phyloP scores from a whole-genome alignment of 108 stramenopile genomes.

The Pseudonitzschia multiseries region DNA sequence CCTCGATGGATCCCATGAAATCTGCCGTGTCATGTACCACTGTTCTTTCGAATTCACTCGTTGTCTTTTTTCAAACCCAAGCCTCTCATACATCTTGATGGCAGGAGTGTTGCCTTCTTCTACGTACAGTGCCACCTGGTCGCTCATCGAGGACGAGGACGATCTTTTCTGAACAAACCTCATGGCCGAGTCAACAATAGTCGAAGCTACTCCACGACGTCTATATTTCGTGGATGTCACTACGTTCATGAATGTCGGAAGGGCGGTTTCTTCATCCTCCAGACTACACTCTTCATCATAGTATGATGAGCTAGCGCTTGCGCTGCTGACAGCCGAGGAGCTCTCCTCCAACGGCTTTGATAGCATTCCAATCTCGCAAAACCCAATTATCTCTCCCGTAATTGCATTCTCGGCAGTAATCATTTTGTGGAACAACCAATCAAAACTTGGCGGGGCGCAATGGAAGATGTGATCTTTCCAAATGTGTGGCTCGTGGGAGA shows the following conservation, averaged over 20 bases:
- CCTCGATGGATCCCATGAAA: not conserved
- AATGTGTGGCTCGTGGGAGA: constrained; percentile 53
- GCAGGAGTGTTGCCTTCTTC: constrained; percentile 58
- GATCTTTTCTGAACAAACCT: constrained; percentile 31
- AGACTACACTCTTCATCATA: constrained; percentile 5
- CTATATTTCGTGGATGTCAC: constrained; percentile 52
- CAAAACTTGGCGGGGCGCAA: constrained; percentile 38
- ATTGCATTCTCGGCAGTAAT: constrained; percentile 54
- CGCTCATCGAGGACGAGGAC: not conserved
- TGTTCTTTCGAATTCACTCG: not conserved
- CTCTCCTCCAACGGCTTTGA: constrained; percentile 19
- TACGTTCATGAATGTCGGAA: constrained; percentile 69
- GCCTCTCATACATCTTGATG: constrained; percentile 46
- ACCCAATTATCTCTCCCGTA: constrained; percentile 57
- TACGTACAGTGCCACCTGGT: constrained; percentile 62
- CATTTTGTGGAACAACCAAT: constrained; percentile 67
- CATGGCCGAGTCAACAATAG: constrained; percentile 45
- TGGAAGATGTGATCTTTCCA: constrained; percentile 71
- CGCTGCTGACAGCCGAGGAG: not conserved
- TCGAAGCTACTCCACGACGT: constrained; percentile 64
- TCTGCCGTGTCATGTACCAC: constrained; percentile 17
- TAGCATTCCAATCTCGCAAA: constrained; percentile 77
- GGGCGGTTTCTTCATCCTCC: not conserved
- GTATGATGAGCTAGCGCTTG: not conserved
- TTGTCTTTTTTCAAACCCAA: constrained; percentile 44